Conservation (phyloP, 2,329 filamentous ascomycete species). For the Pyrenophora tritici-repentis region DNA sequence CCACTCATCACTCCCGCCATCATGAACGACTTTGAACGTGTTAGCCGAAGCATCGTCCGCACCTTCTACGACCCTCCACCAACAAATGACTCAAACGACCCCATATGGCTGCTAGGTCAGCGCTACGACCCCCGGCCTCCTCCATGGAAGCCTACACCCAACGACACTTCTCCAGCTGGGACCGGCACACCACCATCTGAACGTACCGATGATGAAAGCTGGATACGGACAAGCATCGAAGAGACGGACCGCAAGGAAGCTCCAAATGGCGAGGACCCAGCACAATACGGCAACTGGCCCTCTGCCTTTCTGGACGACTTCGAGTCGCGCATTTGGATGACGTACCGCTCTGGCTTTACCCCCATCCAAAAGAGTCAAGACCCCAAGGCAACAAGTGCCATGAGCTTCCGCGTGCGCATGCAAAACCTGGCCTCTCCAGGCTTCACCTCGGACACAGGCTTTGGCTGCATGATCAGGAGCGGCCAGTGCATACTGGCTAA, state of each 20-base stretch:
- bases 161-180: conserved; percentile 22
- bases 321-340: conserved; percentile 93
- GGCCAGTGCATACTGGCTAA: conserved; percentile 94
- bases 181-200: conserved; percentile 31
- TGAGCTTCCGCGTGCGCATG: conserved; percentile 84
- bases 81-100: conserved; percentile 71
- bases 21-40: conserved; percentile 75
- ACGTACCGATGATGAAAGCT: conserved; percentile 46
- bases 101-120: conserved; percentile 82
- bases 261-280: conserved; percentile 41
- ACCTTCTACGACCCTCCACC: conserved; percentile 93
- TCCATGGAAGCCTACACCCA: conserved; percentile 28
- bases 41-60: conserved; percentile 78
- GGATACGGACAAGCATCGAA: conserved; percentile 72
- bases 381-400: conserved; percentile 68
- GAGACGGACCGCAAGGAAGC: conserved; percentile 69
- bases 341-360: conserved; percentile 86
- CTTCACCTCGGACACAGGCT: conserved; percentile 92
- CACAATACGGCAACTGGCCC: conserved; percentile 72
- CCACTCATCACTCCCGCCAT: conserved; percentile 5
- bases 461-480: conserved; percentile 98
- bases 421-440: conserved; percentile 81
- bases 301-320: conserved; percentile 86
- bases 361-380: conserved; percentile 80
- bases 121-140: conserved; percentile 55